Evolutionary conservation across 108 stramenopile genomes (phyloP).

Genomic region (Epithemia pelagica): DNA sequence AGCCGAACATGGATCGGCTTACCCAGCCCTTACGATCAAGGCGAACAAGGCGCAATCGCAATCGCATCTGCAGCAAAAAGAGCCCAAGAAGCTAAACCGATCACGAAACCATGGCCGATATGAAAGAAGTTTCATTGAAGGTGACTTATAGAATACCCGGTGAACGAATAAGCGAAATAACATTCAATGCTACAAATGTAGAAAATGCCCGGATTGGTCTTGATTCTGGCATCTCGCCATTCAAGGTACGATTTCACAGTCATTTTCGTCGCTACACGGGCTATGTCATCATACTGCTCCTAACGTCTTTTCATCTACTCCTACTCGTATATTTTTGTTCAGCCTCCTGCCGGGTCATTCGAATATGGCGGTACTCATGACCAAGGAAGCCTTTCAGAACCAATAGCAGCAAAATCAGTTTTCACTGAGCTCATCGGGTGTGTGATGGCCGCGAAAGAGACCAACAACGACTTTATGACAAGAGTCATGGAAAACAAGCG

Average conservation of each 20-base stretch:
- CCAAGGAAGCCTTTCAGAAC: slow-evolving; percentile 57
- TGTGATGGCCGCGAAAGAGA: slow-evolving; percentile 51
- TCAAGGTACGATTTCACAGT: not conserved
- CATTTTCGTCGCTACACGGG: too few species aligned
- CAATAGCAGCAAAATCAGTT: slow-evolving; percentile 55
- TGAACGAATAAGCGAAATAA: not conserved
- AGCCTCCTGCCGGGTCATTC: slow-evolving; percentile 10
- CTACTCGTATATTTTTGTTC: not conserved
- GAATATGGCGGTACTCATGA: slow-evolving; percentile 74
- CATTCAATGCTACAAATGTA: not conserved
- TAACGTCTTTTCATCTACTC: not conserved
- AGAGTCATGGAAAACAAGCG: slow-evolving; percentile 50
- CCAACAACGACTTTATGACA: slow-evolving; percentile 59
- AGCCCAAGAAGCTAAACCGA: too few species aligned
- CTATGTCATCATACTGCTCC: too few species aligned
- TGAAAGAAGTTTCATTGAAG: not conserved
- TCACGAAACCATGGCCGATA: not conserved
- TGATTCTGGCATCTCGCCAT: not conserved
- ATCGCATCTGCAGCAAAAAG: too few species aligned
- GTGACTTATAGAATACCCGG: not conserved
- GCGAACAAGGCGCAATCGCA: too few species aligned
- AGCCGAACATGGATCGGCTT: too few species aligned
- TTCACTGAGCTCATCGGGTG: slow-evolving; percentile 52
- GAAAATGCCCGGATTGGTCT: not conserved
- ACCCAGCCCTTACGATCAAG: too few species aligned